Percentiles rank a stretch among this genome's conserved stretches.
phyloP scores from a whole-genome alignment of 768 basidiomycete species.

The Clitopilus hobsonii region DNA sequence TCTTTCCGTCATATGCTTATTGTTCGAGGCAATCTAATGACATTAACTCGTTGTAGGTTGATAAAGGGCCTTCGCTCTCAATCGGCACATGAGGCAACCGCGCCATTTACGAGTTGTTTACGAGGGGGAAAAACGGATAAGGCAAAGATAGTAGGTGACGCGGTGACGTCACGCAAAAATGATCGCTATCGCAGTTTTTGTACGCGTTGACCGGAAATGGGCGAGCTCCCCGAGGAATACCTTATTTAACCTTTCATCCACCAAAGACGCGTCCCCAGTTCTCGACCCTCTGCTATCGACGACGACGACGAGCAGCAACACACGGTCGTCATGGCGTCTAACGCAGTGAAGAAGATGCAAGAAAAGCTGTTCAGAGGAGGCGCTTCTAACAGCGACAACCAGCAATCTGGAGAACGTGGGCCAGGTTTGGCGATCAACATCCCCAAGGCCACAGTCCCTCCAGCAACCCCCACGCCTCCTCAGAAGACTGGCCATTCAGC shows the following conservation, averaged over 20 bases:
- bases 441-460: conserved; percentile 38
- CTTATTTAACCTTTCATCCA: not conserved
- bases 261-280: not conserved
- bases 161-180: not conserved
- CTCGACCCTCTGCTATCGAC: not conserved
- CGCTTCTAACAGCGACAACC: conserved; percentile 14
- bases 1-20: too few species aligned
- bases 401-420: conserved; percentile 15
- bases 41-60: too few species aligned
- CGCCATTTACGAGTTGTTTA: not conserved
- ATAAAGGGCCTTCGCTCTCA: too few species aligned
- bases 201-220: not conserved
- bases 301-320: not conserved
- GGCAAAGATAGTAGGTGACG: not conserved
- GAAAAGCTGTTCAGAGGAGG: conserved; percentile 64
- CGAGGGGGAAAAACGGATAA: not conserved
- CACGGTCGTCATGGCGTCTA: conserved; percentile 27
- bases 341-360: conserved; percentile 60
- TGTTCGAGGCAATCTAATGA: too few species aligned
- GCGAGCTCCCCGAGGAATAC: not conserved
- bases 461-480: conserved; percentile 33
- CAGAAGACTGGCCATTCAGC: conserved; percentile 9
- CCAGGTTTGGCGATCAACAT: conserved; percentile 63
- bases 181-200: not conserved
- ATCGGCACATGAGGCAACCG: too few species aligned